phyloP scores from a whole-genome alignment of 352 stramenopile genomes.

The Globisporangium spiculum region DNA sequence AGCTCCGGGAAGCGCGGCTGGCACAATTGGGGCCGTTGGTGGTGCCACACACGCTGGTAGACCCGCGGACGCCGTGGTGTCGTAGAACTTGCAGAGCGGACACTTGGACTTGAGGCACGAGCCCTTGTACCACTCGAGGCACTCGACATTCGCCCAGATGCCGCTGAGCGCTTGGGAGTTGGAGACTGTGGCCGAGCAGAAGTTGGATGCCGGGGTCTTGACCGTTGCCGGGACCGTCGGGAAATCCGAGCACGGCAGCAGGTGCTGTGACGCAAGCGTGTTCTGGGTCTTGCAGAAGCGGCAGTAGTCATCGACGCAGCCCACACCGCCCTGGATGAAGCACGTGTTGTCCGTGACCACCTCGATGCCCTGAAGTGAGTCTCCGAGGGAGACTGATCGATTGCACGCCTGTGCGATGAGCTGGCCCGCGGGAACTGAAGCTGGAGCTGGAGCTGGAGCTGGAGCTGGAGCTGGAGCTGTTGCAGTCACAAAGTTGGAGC shows the following conservation, averaged over 20 bases:
- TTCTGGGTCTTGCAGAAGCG: conserved; percentile 17
- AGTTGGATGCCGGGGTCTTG: conserved; percentile 4
- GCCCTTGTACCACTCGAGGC: conserved; percentile 11
- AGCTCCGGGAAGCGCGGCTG: background rate
- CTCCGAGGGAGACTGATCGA: background rate
- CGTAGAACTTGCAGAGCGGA: conserved; percentile 12
- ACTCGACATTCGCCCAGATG: conserved; percentile 18
- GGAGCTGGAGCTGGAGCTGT: background rate
- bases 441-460: background rate
- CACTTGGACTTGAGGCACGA: conserved; percentile 12
- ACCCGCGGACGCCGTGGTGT: background rate
- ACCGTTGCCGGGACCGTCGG: conserved; percentile 1
- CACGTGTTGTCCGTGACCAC: conserved; percentile 14
- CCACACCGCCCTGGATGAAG: background rate
- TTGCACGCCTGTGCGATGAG: conserved; percentile 10
- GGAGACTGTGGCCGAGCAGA: conserved; percentile 6
- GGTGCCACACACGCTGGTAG: conserved; percentile 6
- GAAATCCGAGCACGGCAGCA: conserved; percentile 10
- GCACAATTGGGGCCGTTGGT: background rate
- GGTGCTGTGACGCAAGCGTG: conserved; percentile 4
- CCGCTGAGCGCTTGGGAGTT: conserved; percentile 10
- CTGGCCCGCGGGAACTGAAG: background rate
- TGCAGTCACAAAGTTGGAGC: conserved; percentile 1
- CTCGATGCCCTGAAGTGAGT: conserved; percentile 8
- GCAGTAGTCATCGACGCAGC: conserved; percentile 5